Percentiles rank a stretch among this genome's conserved stretches.
phyloP scores from a whole-genome alignment of 2,329 filamentous ascomycete species.

The Keithomyces neogunnii region DNA sequence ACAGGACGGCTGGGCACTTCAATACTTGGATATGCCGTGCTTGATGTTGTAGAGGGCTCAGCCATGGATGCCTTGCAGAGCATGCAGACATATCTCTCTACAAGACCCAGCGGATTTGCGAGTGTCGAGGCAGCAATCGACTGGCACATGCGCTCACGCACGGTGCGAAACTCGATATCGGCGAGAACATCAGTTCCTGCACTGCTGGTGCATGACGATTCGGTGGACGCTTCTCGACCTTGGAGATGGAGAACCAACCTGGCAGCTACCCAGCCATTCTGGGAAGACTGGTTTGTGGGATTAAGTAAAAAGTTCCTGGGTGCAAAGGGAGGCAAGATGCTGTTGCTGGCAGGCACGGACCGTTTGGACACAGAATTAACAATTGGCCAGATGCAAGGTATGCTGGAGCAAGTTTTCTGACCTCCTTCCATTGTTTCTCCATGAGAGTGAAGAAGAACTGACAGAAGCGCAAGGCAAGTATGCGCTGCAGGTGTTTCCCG shows the following conservation, averaged over 20 bases:
- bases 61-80: conserved; percentile 90
- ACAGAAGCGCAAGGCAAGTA: conserved; percentile 61
- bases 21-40: conserved; percentile 76
- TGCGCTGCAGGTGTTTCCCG: conserved; percentile 85
- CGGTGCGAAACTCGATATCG: conserved; percentile 74
- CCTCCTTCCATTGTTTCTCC: not conserved
- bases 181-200: conserved; percentile 82
- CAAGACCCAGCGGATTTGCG: conserved; percentile 70
- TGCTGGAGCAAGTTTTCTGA: not conserved
- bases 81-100: conserved; percentile 88
- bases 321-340: conserved; percentile 72
- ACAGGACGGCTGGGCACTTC: conserved; percentile 55
- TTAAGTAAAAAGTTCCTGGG: conserved; percentile 81
- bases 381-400: conserved; percentile 96
- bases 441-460: not conserved
- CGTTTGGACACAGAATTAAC: conserved; percentile 84
- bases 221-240: conserved; percentile 29
- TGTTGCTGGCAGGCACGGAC: conserved; percentile 84
- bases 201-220: conserved; percentile 49
- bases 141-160: conserved; percentile 87
- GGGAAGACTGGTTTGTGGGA: conserved; percentile 88
- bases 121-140: conserved; percentile 73
- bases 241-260: conserved; percentile 88
- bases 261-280: conserved; percentile 76
- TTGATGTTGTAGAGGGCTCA: conserved; percentile 93